Evolutionary conservation across 163 green algal genomes (phyloP).

Genomic region (Prototheca wickerhamii): DNA sequence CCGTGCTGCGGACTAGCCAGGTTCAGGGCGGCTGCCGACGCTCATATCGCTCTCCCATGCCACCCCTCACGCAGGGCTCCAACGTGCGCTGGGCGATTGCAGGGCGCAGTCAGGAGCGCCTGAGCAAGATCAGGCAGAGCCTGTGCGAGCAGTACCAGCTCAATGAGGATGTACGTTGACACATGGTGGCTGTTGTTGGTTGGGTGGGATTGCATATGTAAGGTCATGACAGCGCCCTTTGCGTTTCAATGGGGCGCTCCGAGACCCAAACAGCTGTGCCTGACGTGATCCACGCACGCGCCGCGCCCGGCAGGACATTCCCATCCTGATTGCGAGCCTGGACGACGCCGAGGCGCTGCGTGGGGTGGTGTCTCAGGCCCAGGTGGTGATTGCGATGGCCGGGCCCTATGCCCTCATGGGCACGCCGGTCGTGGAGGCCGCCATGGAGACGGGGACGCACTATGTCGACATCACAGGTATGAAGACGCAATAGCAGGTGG

Average conservation of each 20-base stretch:
- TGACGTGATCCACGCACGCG: no score
- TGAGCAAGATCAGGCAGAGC: constrained; percentile 22
- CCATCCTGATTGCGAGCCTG: neutral
- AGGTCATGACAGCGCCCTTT: neutral
- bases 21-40: neutral
- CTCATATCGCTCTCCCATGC: neutral
- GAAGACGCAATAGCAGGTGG: neutral
- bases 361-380: constrained; percentile 21
- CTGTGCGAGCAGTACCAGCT: constrained; percentile 16
- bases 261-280: neutral
- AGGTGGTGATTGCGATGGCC: constrained; percentile 62
- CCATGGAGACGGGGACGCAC: constrained; percentile 56
- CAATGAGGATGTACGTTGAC: constrained; percentile 1
- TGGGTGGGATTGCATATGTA: neutral
- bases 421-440: constrained; percentile 47
- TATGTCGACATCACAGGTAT: constrained; percentile 82
- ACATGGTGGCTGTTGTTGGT: neutral
- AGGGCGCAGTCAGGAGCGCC: constrained; percentile 22
- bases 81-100: neutral
- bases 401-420: constrained; percentile 63
- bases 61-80: neutral
- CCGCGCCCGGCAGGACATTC: neutral
- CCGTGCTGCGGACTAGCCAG: neutral
- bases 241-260: neutral
- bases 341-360: constrained; percentile 23